Evolutionary conservation across 441 rosid genomes (phyloP).

Genomic region (Flueggea neowawraea): DNA sequence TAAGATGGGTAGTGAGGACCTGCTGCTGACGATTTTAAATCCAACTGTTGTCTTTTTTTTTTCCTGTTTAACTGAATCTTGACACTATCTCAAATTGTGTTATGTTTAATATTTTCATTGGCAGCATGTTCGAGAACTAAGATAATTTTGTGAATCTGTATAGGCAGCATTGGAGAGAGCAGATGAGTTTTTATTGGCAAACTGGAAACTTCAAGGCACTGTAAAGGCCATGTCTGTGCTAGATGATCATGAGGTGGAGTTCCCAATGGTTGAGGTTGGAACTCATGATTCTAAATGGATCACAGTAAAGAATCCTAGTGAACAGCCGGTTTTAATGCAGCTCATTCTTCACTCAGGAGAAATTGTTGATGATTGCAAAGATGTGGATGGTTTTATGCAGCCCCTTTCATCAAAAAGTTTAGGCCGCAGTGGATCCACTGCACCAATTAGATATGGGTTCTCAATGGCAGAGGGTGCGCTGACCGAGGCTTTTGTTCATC

Average conservation of each 20-base stretch:
- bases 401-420: constrained; percentile 24
- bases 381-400: constrained; percentile 27
- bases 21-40: background rate
- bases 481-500: constrained; percentile 61
- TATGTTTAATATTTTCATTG: too few relatives aligned
- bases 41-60: background rate
- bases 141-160: constrained; percentile 12
- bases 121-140: constrained; percentile 6
- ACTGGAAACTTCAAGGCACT: constrained; percentile 69
- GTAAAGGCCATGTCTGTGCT: constrained; percentile 48
- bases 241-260: constrained; percentile 44
- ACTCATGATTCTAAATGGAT: constrained; percentile 50
- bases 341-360: constrained; percentile 64
- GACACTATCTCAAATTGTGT: too few relatives aligned
- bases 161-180: constrained; percentile 36
- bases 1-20: too few relatives aligned
- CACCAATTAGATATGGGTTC: constrained; percentile 41
- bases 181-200: constrained; percentile 48
- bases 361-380: constrained; percentile 54
- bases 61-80: background rate
- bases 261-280: constrained; percentile 54
- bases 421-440: constrained; percentile 17
- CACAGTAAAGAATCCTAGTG: constrained; percentile 67
- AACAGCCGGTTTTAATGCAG: constrained; percentile 68
- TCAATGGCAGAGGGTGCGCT: constrained; percentile 45